These are phyloP conservation scores for Nyssa sinensis DNA, from an alignment of 148 eudicot genomes.

Conservation along the genomic window DNA sequence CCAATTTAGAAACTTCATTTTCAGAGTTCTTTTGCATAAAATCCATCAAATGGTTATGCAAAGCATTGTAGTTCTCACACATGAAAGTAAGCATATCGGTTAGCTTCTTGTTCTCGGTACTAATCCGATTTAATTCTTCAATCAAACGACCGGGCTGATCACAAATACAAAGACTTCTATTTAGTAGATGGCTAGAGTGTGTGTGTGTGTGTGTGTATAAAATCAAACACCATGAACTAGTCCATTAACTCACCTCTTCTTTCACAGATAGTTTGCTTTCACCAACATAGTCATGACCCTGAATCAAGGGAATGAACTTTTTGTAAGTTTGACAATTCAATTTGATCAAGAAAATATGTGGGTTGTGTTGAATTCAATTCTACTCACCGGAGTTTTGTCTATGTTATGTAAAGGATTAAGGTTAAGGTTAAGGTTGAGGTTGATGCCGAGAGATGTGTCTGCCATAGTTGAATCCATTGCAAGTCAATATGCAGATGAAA, in stretches of 20 bases:
- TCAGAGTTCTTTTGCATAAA: slow-evolving; percentile 5
- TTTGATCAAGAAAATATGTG: not conserved
- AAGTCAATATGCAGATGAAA: not conserved
- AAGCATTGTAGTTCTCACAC: slow-evolving; percentile 5
- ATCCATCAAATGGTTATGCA: not conserved
- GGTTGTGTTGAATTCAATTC: not conserved
- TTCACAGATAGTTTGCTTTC: not conserved
- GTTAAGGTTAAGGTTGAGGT: too few relatives aligned
- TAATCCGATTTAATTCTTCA: slow-evolving; percentile 17
- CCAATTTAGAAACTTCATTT: not conserved
- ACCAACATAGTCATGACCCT: not conserved
- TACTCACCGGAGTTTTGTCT: not conserved
- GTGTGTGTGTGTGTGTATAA: too few relatives aligned
- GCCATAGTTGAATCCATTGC: not conserved
- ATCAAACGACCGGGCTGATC: slow-evolving; percentile 10
- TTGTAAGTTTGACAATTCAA: not conserved
- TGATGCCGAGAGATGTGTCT: not conserved
- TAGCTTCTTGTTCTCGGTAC: slow-evolving; percentile 23
- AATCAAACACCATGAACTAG: not conserved
- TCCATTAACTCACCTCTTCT: not conserved
- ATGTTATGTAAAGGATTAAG: not conserved
- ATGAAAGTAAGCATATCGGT: slow-evolving; percentile 14
- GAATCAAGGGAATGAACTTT: not conserved
- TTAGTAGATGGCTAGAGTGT: not conserved
- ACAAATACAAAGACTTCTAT: not conserved